Evolutionary conservation across 2,329 filamentous ascomycete species (phyloP).

Genomic region (Colletotrichum shisoi): DNA sequence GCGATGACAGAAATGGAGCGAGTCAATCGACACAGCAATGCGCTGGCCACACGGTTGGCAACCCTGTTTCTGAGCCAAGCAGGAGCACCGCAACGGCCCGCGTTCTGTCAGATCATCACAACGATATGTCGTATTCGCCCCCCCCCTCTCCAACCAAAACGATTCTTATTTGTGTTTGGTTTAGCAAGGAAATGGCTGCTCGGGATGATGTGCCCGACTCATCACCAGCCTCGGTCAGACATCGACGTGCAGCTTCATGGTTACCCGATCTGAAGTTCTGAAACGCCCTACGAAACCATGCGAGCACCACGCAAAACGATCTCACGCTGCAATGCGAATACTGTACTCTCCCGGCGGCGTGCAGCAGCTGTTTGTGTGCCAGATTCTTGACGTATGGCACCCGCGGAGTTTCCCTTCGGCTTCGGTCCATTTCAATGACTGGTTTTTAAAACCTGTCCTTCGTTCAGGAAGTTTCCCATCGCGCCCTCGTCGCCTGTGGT

Average conservation of each 20-base stretch:
- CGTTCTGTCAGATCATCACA: too few relatives aligned
- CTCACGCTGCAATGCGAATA: conserved; percentile 11
- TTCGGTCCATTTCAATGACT: neutral
- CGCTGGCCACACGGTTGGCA: too few relatives aligned
- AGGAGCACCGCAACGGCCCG: too few relatives aligned
- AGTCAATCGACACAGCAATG: too few relatives aligned
- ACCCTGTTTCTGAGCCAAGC: too few relatives aligned
- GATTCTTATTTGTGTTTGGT: too few relatives aligned
- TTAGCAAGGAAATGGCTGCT: neutral
- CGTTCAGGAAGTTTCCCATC: too few relatives aligned
- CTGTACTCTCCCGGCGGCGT: neutral
- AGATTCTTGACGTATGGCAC: conserved; percentile 6
- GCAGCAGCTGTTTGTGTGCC: conserved; percentile 5
- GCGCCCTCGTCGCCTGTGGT: too few relatives aligned
- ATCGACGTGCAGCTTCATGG: neutral
- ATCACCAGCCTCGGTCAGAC: conserved; percentile 23
- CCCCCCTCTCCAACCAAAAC: too few relatives aligned
- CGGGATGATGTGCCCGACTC: neutral
- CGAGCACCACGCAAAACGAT: conserved; percentile 7
- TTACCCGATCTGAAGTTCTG: conserved; percentile 6
- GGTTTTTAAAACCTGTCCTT: conserved; percentile 1
- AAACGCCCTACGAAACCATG: conserved; percentile 33
- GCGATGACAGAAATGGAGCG: too few relatives aligned
- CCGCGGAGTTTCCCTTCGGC: conserved; percentile 11
- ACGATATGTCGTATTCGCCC: too few relatives aligned